Percentiles rank a stretch among this genome's conserved stretches.
Conservation (phyloP, 2,329 filamentous ascomycete genomes). For the Cladobotryum mycophilum region DNA sequence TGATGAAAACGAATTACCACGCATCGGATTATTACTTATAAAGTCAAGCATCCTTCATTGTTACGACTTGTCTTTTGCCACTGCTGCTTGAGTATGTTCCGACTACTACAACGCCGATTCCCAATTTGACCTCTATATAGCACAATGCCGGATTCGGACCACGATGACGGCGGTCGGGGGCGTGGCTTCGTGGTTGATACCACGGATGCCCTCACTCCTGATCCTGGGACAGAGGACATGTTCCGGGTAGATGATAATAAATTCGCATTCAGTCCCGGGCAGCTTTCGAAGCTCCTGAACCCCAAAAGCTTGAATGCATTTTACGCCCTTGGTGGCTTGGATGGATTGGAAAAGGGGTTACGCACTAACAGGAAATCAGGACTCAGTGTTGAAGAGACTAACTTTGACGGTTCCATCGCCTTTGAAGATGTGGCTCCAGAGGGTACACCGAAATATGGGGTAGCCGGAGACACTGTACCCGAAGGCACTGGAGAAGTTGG, state of each 20-base stretch:
- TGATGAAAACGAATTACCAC: too few relatives aligned
- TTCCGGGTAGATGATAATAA: constrained; percentile 3
- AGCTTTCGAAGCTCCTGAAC: constrained; percentile 73
- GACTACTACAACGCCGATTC: too few relatives aligned
- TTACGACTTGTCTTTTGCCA: too few relatives aligned
- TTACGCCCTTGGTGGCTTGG: constrained; percentile 65
- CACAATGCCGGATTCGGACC: background rate
- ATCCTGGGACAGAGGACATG: constrained; percentile 67
- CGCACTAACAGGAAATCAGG: constrained; percentile 59
- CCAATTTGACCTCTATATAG: too few relatives aligned
- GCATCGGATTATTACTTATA: too few relatives aligned
- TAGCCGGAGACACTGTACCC: background rate
- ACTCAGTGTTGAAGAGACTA: constrained; percentile 62
- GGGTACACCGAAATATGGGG: background rate
- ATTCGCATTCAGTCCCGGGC: constrained; percentile 22
- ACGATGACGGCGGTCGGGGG: constrained; percentile 2
- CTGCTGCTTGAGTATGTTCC: too few relatives aligned
- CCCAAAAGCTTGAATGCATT: constrained; percentile 73
- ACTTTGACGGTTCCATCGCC: constrained; percentile 54
- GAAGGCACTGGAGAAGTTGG: background rate
- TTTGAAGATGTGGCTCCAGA: constrained; percentile 53
- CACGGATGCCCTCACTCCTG: constrained; percentile 34
- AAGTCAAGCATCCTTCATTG: too few relatives aligned
- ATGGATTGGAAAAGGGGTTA: constrained; percentile 67
- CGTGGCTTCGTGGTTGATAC: constrained; percentile 18